Base-by-base conservation (phyloP, 2,329 filamentous ascomycete species). In the Colletotrichum lindemuthianum region DNA sequence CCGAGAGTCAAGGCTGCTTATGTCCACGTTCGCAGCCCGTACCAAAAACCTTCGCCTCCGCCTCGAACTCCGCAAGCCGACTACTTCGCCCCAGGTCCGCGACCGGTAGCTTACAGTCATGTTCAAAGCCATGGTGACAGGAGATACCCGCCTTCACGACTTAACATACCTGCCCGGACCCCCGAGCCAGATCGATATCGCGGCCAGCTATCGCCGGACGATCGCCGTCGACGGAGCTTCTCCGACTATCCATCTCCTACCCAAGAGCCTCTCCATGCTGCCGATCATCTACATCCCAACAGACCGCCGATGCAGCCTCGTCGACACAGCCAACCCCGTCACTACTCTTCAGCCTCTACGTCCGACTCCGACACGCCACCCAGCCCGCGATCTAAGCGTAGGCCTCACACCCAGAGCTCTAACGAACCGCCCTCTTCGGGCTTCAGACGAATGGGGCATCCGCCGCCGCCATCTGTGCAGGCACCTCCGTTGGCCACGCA, bases 281-380 rank as follows among this genome's bases (percentile, higher is more conserved):
- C 69, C 10, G 65, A 72, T 16, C 72, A 82, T 57, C 68, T 80
- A 12, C 77, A 78, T 44, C 73, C 79, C 8, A 71, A 76, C 37
- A 71, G 75, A 48, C 73, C 74, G 12, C 59, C 69, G 8, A 47
- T 67, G 1, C 73, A 74, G 16, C 69, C 72, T 15, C 79, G 84
- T 16, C 75, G 82, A 36, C 82, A 85, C 69, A 85, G 83, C 68
- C 84, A 86, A 57, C 81, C 83, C 0, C 76, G 80, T 36, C 77
- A 79, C 53, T 72, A 75, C 47, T 79, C 79, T 24, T 78, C 77
- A 3, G 77, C 79, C 2, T 81, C 80, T n/a, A 79, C 80, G 2
- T 78, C 80, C 2, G 79, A 81, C 15, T 69, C 70, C 24, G 73
- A 71, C 8, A 66, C 71, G 4, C 64, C 71, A 9, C 49, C 69